A percentile compares a stretch with the other conserved stretches of the same genome.
These are phyloP conservation scores for Aquilaria agallochum DNA, from an alignment of 441 rosid genomes.

Conservation along the genomic window DNA sequence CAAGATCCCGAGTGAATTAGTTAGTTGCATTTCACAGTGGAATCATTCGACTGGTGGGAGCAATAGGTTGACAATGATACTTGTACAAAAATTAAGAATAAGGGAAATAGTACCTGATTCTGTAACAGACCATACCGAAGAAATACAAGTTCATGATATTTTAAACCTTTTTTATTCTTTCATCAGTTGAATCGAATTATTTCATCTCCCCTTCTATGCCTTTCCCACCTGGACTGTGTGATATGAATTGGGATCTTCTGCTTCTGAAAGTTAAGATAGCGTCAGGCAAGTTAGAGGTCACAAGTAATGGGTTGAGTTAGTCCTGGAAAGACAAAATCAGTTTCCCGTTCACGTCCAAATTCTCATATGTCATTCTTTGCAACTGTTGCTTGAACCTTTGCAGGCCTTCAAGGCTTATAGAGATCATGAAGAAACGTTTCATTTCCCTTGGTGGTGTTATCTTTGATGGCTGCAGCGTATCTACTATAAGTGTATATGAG, in stretches of 20 bases:
- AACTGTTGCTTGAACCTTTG: background rate
- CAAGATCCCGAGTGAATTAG: no score
- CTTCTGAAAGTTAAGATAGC: no score
- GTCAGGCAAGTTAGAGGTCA: no score
- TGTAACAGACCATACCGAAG: no score
- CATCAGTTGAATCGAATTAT: background rate
- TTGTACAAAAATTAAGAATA: no score
- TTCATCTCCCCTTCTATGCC: background rate
- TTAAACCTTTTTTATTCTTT: background rate
- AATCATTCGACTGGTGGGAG: no score
- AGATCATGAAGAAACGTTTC: constrained; percentile 72
- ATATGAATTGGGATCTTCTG: no score
- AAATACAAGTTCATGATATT: constrained; percentile 1
- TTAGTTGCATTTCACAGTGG: no score
- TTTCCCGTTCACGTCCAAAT: background rate
- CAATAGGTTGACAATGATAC: no score
- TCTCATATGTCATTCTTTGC: no score
- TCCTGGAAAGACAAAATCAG: background rate
- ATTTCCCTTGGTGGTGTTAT: constrained; percentile 80
- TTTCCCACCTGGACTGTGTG: background rate
- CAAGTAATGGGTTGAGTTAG: background rate
- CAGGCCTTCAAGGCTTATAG: constrained; percentile 91
- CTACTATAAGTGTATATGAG: constrained; percentile 48
- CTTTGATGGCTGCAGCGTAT: constrained; percentile 74
- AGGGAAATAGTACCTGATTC: no score